phyloP scores from a whole-genome alignment of 352 stramenopile genomes.

The Phytophthora meadii region DNA sequence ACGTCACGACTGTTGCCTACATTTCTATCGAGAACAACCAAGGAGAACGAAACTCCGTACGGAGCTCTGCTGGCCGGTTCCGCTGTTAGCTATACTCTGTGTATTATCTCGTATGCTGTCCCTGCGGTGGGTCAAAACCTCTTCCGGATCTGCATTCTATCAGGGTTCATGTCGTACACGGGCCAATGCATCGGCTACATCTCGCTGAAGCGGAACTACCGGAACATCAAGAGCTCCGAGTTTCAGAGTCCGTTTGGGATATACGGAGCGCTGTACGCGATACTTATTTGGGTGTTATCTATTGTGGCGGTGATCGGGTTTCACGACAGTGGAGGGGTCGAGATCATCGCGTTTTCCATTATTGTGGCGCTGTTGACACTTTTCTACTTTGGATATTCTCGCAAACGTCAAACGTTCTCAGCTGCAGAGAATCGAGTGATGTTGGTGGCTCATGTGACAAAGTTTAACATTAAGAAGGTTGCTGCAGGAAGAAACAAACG shows the following conservation, averaged over 20 bases:
- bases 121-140: conserved; percentile 29
- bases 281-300: conserved; percentile 34
- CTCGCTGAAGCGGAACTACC: conserved; percentile 43
- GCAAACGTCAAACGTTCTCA: conserved; percentile 47
- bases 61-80: conserved; percentile 31
- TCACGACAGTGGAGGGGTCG: conserved; percentile 32
- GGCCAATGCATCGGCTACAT: conserved; percentile 54
- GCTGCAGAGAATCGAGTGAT: conserved; percentile 49
- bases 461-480: conserved; percentile 40
- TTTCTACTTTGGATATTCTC: conserved; percentile 49
- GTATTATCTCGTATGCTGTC: conserved; percentile 36
- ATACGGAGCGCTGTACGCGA: conserved; percentile 33
- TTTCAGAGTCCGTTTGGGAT: conserved; percentile 51
- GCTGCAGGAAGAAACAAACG: background rate
- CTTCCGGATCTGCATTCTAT: conserved; percentile 41
- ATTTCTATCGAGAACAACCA: conserved; percentile 31
- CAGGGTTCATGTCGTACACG: conserved; percentile 48
- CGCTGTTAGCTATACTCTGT: conserved; percentile 43
- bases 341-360: conserved; percentile 28
- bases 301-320: conserved; percentile 38
- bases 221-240: conserved; percentile 47
- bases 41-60: conserved; percentile 31
- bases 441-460: conserved; percentile 54
- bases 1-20: conserved; percentile 46
- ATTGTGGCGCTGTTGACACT: conserved; percentile 20